phyloP scores from a whole-genome alignment of 805 yeast genomes.

The Nadsonia fulvescens region DNA sequence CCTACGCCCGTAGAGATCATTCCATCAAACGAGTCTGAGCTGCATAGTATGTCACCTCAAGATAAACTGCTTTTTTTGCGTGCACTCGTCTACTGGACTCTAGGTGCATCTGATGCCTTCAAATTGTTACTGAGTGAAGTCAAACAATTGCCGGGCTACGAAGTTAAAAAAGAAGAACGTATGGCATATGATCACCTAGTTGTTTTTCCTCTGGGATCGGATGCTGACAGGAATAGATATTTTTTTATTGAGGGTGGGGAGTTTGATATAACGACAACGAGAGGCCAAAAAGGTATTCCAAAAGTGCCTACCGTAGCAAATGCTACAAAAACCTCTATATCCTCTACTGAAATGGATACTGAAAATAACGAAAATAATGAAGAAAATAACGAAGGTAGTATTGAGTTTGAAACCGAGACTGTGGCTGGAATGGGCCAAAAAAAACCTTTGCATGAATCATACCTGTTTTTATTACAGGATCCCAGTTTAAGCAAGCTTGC shows the following conservation, averaged over 20 bases:
- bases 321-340: slow-evolving; percentile 1
- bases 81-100: slow-evolving; percentile 10
- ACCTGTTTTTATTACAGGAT: no score
- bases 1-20: no score
- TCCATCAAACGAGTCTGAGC: slow-evolving; percentile 11
- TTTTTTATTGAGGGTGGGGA: slow-evolving; percentile 12
- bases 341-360: no score
- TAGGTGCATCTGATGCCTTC: slow-evolving; percentile 9
- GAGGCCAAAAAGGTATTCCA: no score
- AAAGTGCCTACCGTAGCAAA: slow-evolving; percentile 3
- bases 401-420: no score
- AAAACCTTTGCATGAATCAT: no score
- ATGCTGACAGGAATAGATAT: slow-evolving; percentile 10
- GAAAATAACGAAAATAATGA: no score
- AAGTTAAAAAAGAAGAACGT: slow-evolving; percentile 3
- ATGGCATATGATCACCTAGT: no score
- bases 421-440: no score
- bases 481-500: slow-evolving; percentile 3
- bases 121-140: slow-evolving; percentile 6
- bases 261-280: slow-evolving; percentile 2
- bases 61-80: slow-evolving; percentile 5
- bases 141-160: not conserved
- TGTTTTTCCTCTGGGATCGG: slow-evolving; percentile 13
- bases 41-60: slow-evolving; percentile 15
- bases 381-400: no score